Percentiles rank a stretch among this genome's conserved stretches.
Conservation (phyloP, 768 basidiomycete genomes). For the Botryobasidium botryosum region DNA sequence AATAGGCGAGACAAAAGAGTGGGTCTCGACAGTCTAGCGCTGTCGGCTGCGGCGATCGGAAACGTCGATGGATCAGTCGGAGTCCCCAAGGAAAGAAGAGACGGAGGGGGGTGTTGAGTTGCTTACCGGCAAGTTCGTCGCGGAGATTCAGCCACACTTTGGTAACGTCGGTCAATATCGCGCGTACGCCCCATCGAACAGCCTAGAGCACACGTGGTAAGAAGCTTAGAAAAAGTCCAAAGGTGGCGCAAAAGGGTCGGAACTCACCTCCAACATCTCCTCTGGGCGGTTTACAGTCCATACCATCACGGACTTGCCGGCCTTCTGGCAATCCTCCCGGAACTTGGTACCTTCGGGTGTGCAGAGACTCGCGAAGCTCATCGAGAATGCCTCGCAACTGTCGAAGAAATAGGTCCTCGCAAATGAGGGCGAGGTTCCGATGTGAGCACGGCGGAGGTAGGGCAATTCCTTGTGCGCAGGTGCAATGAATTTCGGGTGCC, state of each 20-base stretch:
- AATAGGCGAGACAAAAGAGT: neutral
- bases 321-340: constrained; percentile 52
- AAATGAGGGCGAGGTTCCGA: constrained; percentile 29
- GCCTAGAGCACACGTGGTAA: too few relatives aligned
- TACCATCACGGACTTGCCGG: constrained; percentile 74
- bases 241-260: neutral
- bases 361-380: constrained; percentile 56
- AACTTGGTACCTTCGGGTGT: constrained; percentile 57
- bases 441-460: constrained; percentile 72
- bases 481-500: constrained; percentile 80
- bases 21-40: neutral
- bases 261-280: constrained; percentile 74
- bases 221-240: too few relatives aligned
- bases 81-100: neutral
- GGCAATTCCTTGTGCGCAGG: constrained; percentile 62
- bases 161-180: constrained; percentile 63
- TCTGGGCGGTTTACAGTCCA: constrained; percentile 91
- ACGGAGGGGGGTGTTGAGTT: neutral
- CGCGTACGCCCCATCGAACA: constrained; percentile 56
- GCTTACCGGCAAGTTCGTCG: constrained; percentile 36
- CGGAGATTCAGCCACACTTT: constrained; percentile 50
- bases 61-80: neutral
- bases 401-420: constrained; percentile 84
- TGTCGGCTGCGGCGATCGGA: neutral
- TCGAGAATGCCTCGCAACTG: constrained; percentile 71